A percentile compares a stretch with the other conserved stretches of the same genome.
These are phyloP conservation scores for Lizonia empirigonia DNA, from an alignment of 2,329 filamentous ascomycete species.

Conservation along the genomic window DNA sequence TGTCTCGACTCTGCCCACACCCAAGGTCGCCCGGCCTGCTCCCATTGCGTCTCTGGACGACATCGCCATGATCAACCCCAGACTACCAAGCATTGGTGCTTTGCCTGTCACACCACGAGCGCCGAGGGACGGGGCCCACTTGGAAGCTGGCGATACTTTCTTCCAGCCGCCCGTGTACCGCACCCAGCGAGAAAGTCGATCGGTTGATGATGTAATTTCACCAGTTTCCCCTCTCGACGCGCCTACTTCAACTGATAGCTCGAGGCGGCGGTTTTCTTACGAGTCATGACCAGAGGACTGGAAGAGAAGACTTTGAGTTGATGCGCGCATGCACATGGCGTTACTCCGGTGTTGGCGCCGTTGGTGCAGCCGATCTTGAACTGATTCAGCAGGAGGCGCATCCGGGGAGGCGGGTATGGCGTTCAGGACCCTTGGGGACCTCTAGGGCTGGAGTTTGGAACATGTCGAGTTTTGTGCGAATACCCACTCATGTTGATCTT, in stretches of 20 bases:
- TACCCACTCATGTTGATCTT: background rate
- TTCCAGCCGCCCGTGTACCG: slow-evolving; percentile 35
- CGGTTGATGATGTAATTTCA: slow-evolving; percentile 38
- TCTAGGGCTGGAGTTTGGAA: background rate
- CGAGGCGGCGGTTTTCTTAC: slow-evolving; percentile 47
- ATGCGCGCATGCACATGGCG: background rate
- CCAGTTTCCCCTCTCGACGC: slow-evolving; percentile 45
- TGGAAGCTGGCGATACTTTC: slow-evolving; percentile 42
- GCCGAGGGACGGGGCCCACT: slow-evolving; percentile 39
- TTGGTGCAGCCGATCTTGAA: slow-evolving; percentile 1
- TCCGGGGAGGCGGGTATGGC: slow-evolving; percentile 7
- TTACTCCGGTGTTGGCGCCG: background rate
- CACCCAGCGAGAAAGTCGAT: slow-evolving; percentile 24
- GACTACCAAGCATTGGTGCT: slow-evolving; percentile 25
- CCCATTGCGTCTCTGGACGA: slow-evolving; percentile 18
- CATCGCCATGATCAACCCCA: slow-evolving; percentile 37
- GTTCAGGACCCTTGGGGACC: background rate
- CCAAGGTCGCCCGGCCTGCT: background rate
- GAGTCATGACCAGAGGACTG: slow-evolving; percentile 37
- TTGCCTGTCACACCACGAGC: slow-evolving; percentile 42
- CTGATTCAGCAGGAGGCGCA: background rate
- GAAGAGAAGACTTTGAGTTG: background rate
- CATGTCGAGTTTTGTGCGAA: background rate
- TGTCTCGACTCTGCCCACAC: slow-evolving; percentile 19
- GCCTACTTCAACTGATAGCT: slow-evolving; percentile 27